Base-by-base conservation (phyloP, 2,329 filamentous ascomycete species). In the Nothophoma quercina region DNA sequence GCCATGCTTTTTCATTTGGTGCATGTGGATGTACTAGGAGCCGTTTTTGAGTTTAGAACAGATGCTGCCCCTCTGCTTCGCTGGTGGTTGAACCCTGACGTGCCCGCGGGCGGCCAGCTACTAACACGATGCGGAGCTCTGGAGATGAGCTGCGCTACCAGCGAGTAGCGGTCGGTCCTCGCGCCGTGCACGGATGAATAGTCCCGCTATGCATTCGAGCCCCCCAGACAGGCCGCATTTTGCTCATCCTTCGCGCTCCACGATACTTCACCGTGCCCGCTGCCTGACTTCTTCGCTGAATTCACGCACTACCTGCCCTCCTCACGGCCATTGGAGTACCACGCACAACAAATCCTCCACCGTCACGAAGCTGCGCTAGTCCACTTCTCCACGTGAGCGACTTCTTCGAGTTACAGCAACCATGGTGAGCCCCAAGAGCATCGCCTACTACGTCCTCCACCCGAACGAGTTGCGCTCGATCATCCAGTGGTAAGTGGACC, bases 391-490 rank as follows among this genome's bases (percentile, higher is more conserved):
- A 35, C 52, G 49, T 43, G 29, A 36, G 42, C 47, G 30, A 52
- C 59, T 59, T 38, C 56, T 59, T 56, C 52, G 49, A 49, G 40
- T 35, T 36, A 34, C 32, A 46, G 54, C 65, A 61, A 65, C 38
- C 62, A 75, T 75, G 73, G 50, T 44, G 43, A 61, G 65, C 21
- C 63, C 77, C 49, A 70, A 75, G 49, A 81, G 85, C 64, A 74
- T 86, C 54, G 70, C 90, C 58, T 95, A 93, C 79, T 90, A 87
- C 68, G 75, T 87, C 52, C 78, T 90, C 61, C 92, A 96, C 76
- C 89, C 90, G 28, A 82, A 82, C 62, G 83, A 96, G 79, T 79
- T 96, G 73, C 87, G 91, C 69, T 83, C 89, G 38, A 91, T 96
- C 59, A 82, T 96, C 58, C 92, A 96, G 87, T 96, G 92, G 92